Percentiles rank a stretch among this genome's conserved stretches.
These are phyloP conservation scores for Mycena latifolia DNA, from an alignment of 768 basidiomycete species.

Conservation along the genomic window DNA sequence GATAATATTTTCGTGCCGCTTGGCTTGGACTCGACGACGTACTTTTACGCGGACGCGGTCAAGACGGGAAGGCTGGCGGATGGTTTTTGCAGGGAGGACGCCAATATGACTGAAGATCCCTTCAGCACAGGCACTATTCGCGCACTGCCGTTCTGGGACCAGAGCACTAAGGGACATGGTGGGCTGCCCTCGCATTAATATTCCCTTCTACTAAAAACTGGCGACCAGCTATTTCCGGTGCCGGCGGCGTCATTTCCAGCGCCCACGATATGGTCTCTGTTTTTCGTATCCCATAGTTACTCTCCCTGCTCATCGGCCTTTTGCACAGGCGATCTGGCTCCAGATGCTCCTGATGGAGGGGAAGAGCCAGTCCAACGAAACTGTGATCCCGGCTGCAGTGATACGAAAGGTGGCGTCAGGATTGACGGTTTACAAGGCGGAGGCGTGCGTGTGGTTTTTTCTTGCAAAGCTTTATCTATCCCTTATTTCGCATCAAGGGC, in stretches of 20 bases:
- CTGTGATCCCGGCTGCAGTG: constrained; percentile 41
- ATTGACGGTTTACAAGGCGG: constrained; percentile 34
- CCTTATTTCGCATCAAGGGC: neutral
- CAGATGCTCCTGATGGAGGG: constrained; percentile 44
- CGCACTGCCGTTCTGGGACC: neutral
- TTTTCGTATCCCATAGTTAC: neutral
- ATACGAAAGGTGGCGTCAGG: constrained; percentile 40
- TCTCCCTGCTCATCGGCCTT: neutral
- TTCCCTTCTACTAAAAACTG: too few species aligned
- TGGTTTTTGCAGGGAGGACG: constrained; percentile 25
- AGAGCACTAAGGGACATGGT: too few species aligned
- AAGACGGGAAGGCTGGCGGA: constrained; percentile 43
- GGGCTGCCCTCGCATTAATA: too few species aligned
- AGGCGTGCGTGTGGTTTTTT: constrained; percentile 33
- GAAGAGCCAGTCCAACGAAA: constrained; percentile 37
- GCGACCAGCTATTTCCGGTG: too few species aligned
- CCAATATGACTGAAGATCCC: neutral
- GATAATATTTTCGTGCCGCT: constrained; percentile 44
- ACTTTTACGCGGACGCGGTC: constrained; percentile 42
- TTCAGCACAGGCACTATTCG: neutral
- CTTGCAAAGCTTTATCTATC: neutral
- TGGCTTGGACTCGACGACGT: constrained; percentile 43
- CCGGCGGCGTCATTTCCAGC: neutral
- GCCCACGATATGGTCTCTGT: neutral
- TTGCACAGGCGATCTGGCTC: constrained; percentile 44